These are phyloP conservation scores for Tolypocladium ovalisporum DNA, from an alignment of 2,329 filamentous ascomycete species.

Conservation along the genomic window DNA sequence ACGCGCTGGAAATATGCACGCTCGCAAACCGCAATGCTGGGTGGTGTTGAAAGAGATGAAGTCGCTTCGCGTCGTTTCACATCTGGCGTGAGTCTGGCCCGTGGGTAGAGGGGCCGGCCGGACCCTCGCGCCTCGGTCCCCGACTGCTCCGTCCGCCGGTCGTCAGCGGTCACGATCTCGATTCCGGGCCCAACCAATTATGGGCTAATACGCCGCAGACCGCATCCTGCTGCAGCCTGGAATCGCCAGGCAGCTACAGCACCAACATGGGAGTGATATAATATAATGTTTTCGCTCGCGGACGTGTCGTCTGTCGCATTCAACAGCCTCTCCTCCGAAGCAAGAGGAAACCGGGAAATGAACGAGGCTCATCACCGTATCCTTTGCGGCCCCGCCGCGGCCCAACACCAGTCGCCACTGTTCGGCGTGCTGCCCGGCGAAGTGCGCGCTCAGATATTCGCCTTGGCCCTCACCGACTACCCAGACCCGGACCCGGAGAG, in stretches of 20 bases:
- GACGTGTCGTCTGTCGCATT: neutral
- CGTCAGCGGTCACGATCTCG: too few relatives aligned
- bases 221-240: neutral
- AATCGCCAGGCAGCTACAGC: neutral
- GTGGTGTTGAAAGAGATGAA: neutral
- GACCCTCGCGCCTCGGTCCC: neutral
- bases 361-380: neutral
- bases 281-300: too few relatives aligned
- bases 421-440: slow-evolving; percentile 33
- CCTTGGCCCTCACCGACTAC: slow-evolving; percentile 24
- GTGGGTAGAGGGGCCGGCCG: neutral
- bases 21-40: neutral
- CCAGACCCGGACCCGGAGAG: slow-evolving; percentile 16
- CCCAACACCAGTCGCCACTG: slow-evolving; percentile 14
- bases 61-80: neutral
- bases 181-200: neutral
- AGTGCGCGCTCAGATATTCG: slow-evolving; percentile 36
- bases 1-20: neutral
- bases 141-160: neutral
- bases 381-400: neutral
- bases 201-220: too few relatives aligned
- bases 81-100: neutral
- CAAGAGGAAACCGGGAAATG: neutral
- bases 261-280: neutral
- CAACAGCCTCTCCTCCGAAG: neutral